Conservation (phyloP, 345 rosid genomes). For the Sapria himalayana region DNA sequence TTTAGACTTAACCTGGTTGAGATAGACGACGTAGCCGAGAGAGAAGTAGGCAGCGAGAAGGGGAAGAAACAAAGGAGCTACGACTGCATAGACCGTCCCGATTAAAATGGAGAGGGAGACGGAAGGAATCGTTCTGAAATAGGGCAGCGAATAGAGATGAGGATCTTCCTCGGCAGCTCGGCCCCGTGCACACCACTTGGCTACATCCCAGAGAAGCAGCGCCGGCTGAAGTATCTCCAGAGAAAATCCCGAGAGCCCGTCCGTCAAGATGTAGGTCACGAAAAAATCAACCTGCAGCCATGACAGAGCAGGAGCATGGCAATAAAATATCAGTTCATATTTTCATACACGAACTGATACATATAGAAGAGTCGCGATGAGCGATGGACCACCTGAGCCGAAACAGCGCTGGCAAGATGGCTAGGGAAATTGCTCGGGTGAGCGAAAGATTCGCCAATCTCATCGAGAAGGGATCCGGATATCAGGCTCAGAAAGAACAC, state of each 20-base stretch:
- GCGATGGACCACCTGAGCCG: constrained; percentile 91
- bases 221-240: constrained; percentile 69
- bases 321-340: background rate
- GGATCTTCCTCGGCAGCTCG: constrained; percentile 35
- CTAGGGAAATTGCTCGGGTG: constrained; percentile 59
- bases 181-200: constrained; percentile 24
- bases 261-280: constrained; percentile 62
- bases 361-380: too few species aligned
- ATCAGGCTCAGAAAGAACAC: constrained; percentile 71
- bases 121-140: constrained; percentile 53
- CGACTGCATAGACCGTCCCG: constrained; percentile 68
- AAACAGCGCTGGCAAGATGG: constrained; percentile 69
- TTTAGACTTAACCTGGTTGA: constrained; percentile 64
- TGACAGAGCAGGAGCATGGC: too few species aligned
- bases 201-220: constrained; percentile 33
- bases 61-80: constrained; percentile 68
- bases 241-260: constrained; percentile 75
- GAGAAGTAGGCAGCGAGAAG: constrained; percentile 60
- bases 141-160: constrained; percentile 58
- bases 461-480: constrained; percentile 79
- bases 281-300: constrained; percentile 65
- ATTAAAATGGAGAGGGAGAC: constrained; percentile 51
- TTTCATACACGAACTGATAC: background rate
- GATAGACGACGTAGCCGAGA: constrained; percentile 55
- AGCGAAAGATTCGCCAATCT: constrained; percentile 51